phyloP scores from a whole-genome alignment of 768 basidiomycete genomes.

The Suillus variegatus region DNA sequence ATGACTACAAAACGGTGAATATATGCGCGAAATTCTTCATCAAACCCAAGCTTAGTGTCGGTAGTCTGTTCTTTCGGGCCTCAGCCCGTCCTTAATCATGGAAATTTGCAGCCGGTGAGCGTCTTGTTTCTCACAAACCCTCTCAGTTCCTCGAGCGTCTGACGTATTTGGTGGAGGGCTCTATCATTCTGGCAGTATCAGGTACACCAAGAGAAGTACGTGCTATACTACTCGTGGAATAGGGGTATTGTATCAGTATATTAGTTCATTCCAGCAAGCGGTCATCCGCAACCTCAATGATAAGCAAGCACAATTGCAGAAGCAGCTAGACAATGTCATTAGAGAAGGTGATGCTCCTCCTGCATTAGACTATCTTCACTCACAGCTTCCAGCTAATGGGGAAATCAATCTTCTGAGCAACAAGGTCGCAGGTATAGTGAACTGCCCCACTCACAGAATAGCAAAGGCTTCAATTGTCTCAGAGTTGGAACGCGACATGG shows the following conservation, averaged over 20 bases:
- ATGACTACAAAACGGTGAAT: conserved; percentile 89
- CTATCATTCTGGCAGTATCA: conserved; percentile 94
- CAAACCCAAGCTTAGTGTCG: conserved; percentile 7
- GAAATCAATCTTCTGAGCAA: conserved; percentile 70
- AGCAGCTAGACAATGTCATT: conserved; percentile 83
- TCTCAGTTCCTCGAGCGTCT: not conserved
- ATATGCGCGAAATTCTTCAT: conserved; percentile 23
- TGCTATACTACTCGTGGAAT: not conserved
- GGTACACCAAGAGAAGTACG: conserved; percentile 80
- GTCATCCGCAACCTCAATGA: conserved; percentile 80
- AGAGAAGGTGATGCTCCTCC: conserved; percentile 65
- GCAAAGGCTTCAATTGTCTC: conserved; percentile 10
- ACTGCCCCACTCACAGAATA: not conserved
- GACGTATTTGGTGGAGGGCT: conserved; percentile 47
- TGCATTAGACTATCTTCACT: not conserved
- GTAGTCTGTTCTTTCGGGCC: conserved; percentile 83
- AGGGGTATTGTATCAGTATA: not conserved
- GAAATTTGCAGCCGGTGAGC: conserved; percentile 80
- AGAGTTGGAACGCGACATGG: conserved; percentile 83
- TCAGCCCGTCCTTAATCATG: conserved; percentile 71
- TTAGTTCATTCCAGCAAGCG: conserved; percentile 75
- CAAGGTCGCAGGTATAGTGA: conserved; percentile 60
- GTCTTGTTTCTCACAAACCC: not conserved
- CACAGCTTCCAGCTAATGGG: conserved; percentile 58
- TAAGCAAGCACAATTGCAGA: conserved; percentile 79